Base-by-base conservation (phyloP, 192 early-diverging fungal genomes). In the Haplosporangium gracile region DNA sequence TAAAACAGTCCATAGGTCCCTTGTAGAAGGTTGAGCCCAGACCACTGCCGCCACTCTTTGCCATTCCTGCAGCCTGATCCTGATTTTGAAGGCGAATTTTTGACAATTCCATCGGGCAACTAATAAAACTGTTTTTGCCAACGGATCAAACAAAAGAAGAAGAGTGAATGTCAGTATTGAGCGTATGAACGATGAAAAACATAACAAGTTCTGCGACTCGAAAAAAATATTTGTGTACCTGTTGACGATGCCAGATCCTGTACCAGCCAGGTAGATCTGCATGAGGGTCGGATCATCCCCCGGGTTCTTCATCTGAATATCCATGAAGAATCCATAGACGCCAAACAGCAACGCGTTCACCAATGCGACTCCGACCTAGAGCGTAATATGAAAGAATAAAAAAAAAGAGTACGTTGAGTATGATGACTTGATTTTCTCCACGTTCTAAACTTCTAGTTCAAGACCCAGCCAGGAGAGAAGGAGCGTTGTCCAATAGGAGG, bases 271-370 rank as follows among this genome's bases (percentile, higher is more conserved):
- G 57, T 88, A 91, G 29, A 92, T 89, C 77, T 93, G 82, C 39
- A 68, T 73, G 36, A 92, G 69, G 11, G 90, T 89, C 39, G 92
- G 89, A 15, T 84, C 57, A 63, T 78, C 79, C 26, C 42, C 43
- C 4, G 78, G 65, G n/a, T 88, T 79, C 38, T 42, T 55, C 74
- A 89, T 85, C 80, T 93, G 92, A 20, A 90, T 82, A 43, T 89
- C 82, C 69, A 93, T 89, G 32, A 91, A 82, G 29, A 77, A 89
- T 9, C 88, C 90, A 65, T 93, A 91, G 0, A 89, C 91, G 26
- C 92, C 91, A 82, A 93, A 93, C 9, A 93, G 88, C 16, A 92
- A 49, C 26, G 92, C 92, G 79, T 93, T 93, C 32, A 90, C 89
- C 68, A 81, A 75, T 43, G 91, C 92, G 15, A 92, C 92, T 78